Evolutionary conservation across 495 filamentous ascomycete genomes (phyloP).

Genomic region (Xylaria acuta): DNA sequence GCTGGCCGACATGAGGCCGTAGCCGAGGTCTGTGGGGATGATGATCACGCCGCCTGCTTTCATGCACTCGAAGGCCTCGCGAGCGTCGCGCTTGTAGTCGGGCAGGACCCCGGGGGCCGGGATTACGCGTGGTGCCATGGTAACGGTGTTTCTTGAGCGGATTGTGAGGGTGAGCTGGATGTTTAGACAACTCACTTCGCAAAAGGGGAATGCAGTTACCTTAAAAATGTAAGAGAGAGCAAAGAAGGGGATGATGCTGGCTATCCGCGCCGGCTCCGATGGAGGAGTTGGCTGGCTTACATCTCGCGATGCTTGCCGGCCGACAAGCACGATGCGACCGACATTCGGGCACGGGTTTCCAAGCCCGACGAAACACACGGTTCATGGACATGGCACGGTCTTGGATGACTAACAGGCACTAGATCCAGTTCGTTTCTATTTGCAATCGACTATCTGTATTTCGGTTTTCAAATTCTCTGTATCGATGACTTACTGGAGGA

Average conservation of each 20-base stretch:
- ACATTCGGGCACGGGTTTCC: slow-evolving; percentile 24
- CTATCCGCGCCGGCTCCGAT: slow-evolving; percentile 13
- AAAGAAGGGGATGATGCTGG: neutral
- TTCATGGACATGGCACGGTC: neutral
- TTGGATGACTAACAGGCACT: slow-evolving; percentile 2
- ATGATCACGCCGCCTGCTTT: slow-evolving; percentile 33
- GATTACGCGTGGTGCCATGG: slow-evolving; percentile 25
- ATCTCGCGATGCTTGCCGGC: neutral
- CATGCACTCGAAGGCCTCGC: slow-evolving; percentile 34
- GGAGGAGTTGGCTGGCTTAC: neutral
- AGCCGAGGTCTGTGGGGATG: slow-evolving; percentile 41
- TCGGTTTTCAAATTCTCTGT: neutral
- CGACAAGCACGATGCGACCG: neutral
- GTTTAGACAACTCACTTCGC: neutral
- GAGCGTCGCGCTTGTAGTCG: slow-evolving; percentile 33
- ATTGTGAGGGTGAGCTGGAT: neutral
- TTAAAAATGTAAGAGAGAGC: neutral
- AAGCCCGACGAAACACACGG: neutral
- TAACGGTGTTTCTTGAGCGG: neutral
- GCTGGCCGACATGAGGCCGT: slow-evolving; percentile 39
- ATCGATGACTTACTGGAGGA: slow-evolving; percentile 4
- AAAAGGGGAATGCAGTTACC: neutral
- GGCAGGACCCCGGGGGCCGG: slow-evolving; percentile 32
- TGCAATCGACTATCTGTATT: neutral
- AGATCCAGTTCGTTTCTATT: slow-evolving; percentile 2